Evolutionary conservation across 179 eudicot genomes (phyloP), one percentile per base, ranked within the genome.

Genomic region (Spinacia oleracea): DNA sequence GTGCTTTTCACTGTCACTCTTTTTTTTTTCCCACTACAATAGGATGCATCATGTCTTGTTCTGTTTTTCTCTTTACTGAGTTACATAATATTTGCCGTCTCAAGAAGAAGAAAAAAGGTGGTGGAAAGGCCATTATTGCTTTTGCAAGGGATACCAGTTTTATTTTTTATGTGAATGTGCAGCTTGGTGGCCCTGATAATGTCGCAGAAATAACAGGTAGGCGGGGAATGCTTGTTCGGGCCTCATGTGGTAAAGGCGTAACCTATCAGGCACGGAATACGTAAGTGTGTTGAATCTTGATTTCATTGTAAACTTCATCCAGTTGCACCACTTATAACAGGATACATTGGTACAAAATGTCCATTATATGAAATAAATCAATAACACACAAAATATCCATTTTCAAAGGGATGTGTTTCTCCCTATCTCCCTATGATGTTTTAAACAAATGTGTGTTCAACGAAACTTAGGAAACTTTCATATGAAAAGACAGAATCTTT

Each of bases 121-220:
- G 25, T 27, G 18, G 15, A 68, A 50, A 29, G 40, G 35, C 11
- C 1, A 21, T 29, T 50, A 21, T 50, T 69, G 66, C 43, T 45
- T n/a, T 34, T 76, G 48, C 48, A 0, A 23, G 25, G 29, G 31
- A 76, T 60, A 42, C 32, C 29, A n/a, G 18, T 69, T 72, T 63
- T 42, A 59, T 15, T 25, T 32, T 31, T 77, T 45, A 43, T 66
- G 50, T 38, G 42, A 51, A 23, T 56, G 58, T 81, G 85, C 96
- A 96, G 99, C 97, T 96, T 79, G 99, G 99, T 76, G 99, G 98
- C 71, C 99, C 99, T 74, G 97, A 87, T 82, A 90, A 92, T 82
- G 99, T 94, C 83, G 97, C 99, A 58, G 99, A 96, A 88, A 91
- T 96, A 50, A 96, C 99, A 9, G 99, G 99, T 82, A 87, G 99